A percentile compares a stretch with the other conserved stretches of the same genome.
Evolutionary conservation across 1,284 basidiomycete genomes (phyloP).

Genomic region (Limonomyces culmigenus): DNA sequence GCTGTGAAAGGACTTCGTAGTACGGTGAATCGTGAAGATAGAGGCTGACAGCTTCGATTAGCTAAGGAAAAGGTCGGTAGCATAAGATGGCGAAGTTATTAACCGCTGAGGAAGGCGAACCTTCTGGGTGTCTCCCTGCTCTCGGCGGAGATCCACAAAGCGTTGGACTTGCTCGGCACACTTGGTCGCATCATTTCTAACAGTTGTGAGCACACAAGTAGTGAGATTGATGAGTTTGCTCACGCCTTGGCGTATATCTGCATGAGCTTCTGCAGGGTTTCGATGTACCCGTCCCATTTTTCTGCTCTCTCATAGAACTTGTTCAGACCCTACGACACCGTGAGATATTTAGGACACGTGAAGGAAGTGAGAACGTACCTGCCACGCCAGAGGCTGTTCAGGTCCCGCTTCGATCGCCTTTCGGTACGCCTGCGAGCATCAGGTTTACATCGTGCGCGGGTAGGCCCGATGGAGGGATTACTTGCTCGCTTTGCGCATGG

Average conservation of each 20-base stretch:
- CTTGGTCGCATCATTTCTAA: conserved; percentile 61
- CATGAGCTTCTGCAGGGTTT: conserved; percentile 33
- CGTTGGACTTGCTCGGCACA: conserved; percentile 71
- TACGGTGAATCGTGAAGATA: conserved; percentile 65
- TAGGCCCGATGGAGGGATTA: conserved; percentile 20
- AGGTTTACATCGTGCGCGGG: not conserved
- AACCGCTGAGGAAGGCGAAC: conserved; percentile 17
- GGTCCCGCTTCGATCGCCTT: conserved; percentile 53
- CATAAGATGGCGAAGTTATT: conserved; percentile 1
- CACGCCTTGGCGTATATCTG: conserved; percentile 42
- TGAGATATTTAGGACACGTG: not conserved
- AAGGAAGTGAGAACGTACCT: conserved; percentile 29
- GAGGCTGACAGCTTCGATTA: conserved; percentile 49
- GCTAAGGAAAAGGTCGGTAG: conserved; percentile 29
- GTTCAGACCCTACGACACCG: conserved; percentile 41
- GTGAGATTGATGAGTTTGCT: conserved; percentile 8
- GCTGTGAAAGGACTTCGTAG: conserved; percentile 42
- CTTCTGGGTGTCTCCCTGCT: conserved; percentile 42
- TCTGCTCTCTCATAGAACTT: conserved; percentile 53
- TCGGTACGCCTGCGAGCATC: conserved; percentile 41
- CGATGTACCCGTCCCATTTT: conserved; percentile 44
- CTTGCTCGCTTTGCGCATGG: conserved; percentile 65
- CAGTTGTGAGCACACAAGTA: conserved; percentile 1
- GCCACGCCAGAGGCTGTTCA: conserved; percentile 59
- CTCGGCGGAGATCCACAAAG: conserved; percentile 45